These are phyloP conservation scores for Auriscalpium vulgare DNA, from an alignment of 768 basidiomycete genomes.

Conservation along the genomic window DNA sequence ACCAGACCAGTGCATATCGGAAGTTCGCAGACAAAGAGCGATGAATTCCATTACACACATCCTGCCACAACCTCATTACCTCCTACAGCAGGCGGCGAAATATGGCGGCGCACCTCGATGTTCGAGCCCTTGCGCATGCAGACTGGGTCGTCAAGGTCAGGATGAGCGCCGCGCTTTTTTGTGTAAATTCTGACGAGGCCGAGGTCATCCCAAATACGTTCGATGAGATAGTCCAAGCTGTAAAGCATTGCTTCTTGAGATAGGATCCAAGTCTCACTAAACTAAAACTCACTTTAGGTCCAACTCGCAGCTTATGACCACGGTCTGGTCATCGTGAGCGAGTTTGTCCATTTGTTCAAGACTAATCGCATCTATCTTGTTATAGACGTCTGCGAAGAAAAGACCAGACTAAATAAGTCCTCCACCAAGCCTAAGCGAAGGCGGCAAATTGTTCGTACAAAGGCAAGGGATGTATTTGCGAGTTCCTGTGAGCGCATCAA, in stretches of 20 bases:
- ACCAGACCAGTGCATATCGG: slow-evolving; percentile 93
- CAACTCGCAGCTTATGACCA: slow-evolving; percentile 97
- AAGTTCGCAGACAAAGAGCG: slow-evolving; percentile 85
- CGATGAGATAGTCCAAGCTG: slow-evolving; percentile 67
- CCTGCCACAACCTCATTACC: slow-evolving; percentile 29
- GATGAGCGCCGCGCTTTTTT: slow-evolving; percentile 92
- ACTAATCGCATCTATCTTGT: slow-evolving; percentile 90
- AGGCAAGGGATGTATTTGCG: slow-evolving; percentile 94
- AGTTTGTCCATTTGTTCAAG: slow-evolving; percentile 78
- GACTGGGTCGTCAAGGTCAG: slow-evolving; percentile 87
- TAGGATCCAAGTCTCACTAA: neutral
- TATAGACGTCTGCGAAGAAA: slow-evolving; percentile 68
- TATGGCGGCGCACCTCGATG: slow-evolving; percentile 55
- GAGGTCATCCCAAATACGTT: slow-evolving; percentile 76
- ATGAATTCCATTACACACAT: slow-evolving; percentile 90
- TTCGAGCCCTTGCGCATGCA: slow-evolving; percentile 88
- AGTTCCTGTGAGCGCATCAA: slow-evolving; percentile 43
- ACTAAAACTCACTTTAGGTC: slow-evolving; percentile 62
- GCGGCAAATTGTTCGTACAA: slow-evolving; percentile 39
- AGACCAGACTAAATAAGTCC: neutral
- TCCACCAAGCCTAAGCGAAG: neutral
- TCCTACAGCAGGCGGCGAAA: neutral
- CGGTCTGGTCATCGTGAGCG: slow-evolving; percentile 70
- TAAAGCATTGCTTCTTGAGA: neutral
- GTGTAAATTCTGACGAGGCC: slow-evolving; percentile 88